phyloP scores from a whole-genome alignment of 768 basidiomycete genomes.

The Mycena kentingensis region DNA sequence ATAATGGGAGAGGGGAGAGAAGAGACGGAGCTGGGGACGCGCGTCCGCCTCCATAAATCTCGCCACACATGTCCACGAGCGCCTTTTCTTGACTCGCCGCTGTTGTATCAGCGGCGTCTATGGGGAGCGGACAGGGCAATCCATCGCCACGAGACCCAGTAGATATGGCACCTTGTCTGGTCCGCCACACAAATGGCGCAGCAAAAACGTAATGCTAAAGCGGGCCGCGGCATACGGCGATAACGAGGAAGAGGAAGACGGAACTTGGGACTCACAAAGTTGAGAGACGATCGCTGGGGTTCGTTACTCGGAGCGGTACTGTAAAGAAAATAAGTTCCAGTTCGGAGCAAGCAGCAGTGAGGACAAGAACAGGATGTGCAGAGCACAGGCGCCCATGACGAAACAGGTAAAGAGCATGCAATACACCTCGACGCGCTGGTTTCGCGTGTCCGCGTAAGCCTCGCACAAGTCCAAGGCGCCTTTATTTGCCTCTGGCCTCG shows the following conservation, averaged over 20 bases:
- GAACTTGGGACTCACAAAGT: slow-evolving; percentile 11
- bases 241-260: neutral
- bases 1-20: neutral
- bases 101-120: slow-evolving; percentile 2
- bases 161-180: slow-evolving; percentile 8
- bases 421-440: no score
- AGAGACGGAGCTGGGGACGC: neutral
- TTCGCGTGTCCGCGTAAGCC: no score
- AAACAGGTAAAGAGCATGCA: no score
- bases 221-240: neutral
- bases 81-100: neutral
- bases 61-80: neutral
- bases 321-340: slow-evolving; percentile 3
- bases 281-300: slow-evolving; percentile 20
- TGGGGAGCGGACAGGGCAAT: slow-evolving; percentile 2
- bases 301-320: slow-evolving; percentile 21
- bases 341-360: neutral
- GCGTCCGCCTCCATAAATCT: neutral
- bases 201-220: slow-evolving; percentile 1
- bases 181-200: neutral
- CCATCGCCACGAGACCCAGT: neutral
- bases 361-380: neutral
- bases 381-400: neutral
- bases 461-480: no score
- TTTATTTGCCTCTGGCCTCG: no score